Conservation (phyloP, 2,329 filamentous ascomycete genomes). For the Graphium sp. region DNA sequence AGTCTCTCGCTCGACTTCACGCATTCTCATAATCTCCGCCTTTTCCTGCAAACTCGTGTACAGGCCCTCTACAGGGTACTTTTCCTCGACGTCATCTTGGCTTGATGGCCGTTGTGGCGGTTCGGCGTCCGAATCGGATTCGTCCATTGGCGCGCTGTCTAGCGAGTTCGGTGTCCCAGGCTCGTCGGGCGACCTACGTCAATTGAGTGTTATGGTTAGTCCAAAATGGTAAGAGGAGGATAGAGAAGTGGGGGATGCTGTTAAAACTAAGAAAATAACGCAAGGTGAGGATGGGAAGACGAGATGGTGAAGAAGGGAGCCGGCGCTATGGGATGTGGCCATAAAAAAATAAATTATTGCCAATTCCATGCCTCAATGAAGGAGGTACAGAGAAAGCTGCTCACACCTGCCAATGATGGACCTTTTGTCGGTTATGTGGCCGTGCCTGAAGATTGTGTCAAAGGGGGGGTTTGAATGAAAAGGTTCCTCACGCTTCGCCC, state of each 20-base stretch:
- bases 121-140: constrained; percentile 52
- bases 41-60: constrained; percentile 62
- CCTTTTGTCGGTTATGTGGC: too few relatives aligned
- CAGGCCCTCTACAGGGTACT: constrained; percentile 79
- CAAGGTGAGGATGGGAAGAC: too few relatives aligned
- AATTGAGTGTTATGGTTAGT: not conserved
- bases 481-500: constrained; percentile 24
- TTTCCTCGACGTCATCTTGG: constrained; percentile 40
- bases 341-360: too few relatives aligned
- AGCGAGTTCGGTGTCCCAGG: constrained; percentile 58
- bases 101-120: constrained; percentile 24
- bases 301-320: too few relatives aligned
- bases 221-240: not conserved
- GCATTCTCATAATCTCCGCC: constrained; percentile 64
- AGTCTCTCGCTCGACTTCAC: constrained; percentile 81
- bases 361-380: too few relatives aligned
- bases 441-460: too few relatives aligned
- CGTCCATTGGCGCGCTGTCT: constrained; percentile 76
- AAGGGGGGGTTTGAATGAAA: too few relatives aligned
- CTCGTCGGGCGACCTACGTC: constrained; percentile 46
- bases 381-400: too few relatives aligned
- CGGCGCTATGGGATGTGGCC: too few relatives aligned
- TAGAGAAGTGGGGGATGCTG: too few relatives aligned
- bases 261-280: too few relatives aligned
- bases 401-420: too few relatives aligned